Conservation (phyloP, 164 flowering plant species). For the Vitis labrusca region DNA sequence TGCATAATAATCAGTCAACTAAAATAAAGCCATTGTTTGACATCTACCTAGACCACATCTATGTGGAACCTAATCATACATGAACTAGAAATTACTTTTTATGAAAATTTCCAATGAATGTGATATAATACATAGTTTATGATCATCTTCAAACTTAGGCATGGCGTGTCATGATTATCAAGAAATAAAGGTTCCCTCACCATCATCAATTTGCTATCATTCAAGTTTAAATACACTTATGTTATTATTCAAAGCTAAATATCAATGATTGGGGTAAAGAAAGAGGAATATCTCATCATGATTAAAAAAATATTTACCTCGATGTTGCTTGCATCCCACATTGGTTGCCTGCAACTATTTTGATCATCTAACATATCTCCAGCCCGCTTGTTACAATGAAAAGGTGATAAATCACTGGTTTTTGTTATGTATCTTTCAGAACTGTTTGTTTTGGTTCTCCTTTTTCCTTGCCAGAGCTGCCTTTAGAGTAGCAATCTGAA, state of each 20-base stretch:
- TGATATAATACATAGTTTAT: no score
- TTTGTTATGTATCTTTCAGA: slow-evolving; percentile 31
- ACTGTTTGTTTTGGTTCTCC: slow-evolving; percentile 33
- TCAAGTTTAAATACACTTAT: not conserved
- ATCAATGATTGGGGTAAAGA: not conserved
- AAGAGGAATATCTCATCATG: not conserved
- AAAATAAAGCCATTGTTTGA: no score
- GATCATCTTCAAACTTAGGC: no score
- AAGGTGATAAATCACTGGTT: slow-evolving; percentile 32
- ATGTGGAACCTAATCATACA: no score
- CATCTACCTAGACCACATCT: no score
- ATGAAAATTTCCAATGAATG: no score
- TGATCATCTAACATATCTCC: slow-evolving; percentile 19
- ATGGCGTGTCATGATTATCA: no score
- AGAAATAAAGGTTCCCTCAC: no score
- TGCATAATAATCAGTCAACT: not conserved
- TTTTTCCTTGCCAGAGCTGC: slow-evolving; percentile 60
- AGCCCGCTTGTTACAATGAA: slow-evolving; percentile 24
- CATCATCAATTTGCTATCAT: not conserved
- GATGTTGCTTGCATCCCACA: slow-evolving; percentile 57
- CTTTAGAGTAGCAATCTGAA: slow-evolving; percentile 61
- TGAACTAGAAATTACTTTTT: no score
- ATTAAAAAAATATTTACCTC: slow-evolving; percentile 31
- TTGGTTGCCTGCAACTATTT: slow-evolving; percentile 41
- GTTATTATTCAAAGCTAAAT: not conserved